Evolutionary conservation across 2,329 filamentous ascomycete species (phyloP).

Genomic region (Thelonectria olida): DNA sequence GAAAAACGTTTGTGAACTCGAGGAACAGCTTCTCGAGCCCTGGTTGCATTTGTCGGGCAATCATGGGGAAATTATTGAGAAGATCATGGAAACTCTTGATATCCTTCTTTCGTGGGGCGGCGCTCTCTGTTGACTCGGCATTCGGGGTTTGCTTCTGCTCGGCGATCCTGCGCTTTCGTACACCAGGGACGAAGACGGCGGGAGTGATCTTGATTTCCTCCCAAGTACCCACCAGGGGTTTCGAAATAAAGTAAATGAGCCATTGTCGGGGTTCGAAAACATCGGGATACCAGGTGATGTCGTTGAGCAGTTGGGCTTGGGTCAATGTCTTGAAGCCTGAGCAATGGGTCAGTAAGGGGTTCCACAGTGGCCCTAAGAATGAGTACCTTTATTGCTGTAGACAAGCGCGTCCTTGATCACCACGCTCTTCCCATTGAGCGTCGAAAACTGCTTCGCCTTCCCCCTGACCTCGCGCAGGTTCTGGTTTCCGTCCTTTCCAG

Average conservation of each 20-base stretch:
- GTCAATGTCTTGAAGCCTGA: constrained; percentile 90
- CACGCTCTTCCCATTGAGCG: constrained; percentile 90
- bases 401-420: constrained; percentile 93
- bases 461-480: constrained; percentile 86
- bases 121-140: constrained; percentile 53
- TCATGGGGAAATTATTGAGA: constrained; percentile 91
- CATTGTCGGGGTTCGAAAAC: constrained; percentile 91
- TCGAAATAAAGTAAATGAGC: constrained; percentile 96
- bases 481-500: constrained; percentile 64
- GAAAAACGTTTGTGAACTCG: constrained; percentile 87
- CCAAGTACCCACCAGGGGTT: constrained; percentile 83
- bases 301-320: constrained; percentile 86
- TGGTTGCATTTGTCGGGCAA: constrained; percentile 93
- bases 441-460: constrained; percentile 94
- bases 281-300: constrained; percentile 89
- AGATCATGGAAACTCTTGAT: constrained; percentile 91
- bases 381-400: constrained; percentile 92
- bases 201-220: constrained; percentile 78
- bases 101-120: constrained; percentile 77
- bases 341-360: constrained; percentile 33
- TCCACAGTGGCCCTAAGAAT: neutral
- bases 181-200: constrained; percentile 65
- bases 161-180: constrained; percentile 49
- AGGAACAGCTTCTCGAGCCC: constrained; percentile 89
- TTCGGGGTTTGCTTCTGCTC: constrained; percentile 49